Conservation (phyloP, 257 asterid genomes). For the Ilex aquifolium region DNA sequence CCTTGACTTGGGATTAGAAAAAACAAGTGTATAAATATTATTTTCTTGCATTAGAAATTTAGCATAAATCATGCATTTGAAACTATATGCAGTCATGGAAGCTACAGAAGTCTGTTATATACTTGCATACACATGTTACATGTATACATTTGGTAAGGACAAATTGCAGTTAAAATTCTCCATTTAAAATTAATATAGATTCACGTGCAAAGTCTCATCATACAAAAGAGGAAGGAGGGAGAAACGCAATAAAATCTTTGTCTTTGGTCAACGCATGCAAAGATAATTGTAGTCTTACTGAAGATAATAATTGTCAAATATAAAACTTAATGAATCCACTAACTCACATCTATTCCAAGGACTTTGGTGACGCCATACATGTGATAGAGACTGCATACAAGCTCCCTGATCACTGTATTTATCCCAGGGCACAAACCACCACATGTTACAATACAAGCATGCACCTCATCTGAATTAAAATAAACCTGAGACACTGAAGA, state of each 20-base stretch:
- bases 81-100: too few relatives aligned
- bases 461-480: constrained; percentile 81
- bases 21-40: too few relatives aligned
- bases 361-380: constrained; percentile 85
- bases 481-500: constrained; percentile 51
- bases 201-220: too few relatives aligned
- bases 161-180: too few relatives aligned
- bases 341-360: constrained; percentile 93
- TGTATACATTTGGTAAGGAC: too few relatives aligned
- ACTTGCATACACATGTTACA: too few relatives aligned
- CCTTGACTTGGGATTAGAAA: too few relatives aligned
- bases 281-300: neutral
- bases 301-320: constrained; percentile 4
- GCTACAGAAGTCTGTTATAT: too few relatives aligned
- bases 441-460: constrained; percentile 95
- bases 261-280: neutral
- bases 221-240: neutral
- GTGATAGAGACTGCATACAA: constrained; percentile 81
- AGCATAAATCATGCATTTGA: too few relatives aligned
- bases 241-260: neutral
- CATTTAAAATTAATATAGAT: too few relatives aligned
- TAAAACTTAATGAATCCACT: constrained; percentile 16
- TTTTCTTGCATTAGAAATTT: too few relatives aligned
- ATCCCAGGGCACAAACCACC: constrained; percentile 99
- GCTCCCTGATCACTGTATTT: constrained; percentile 94